phyloP scores from a whole-genome alignment of 371 early-diverging fungal genomes.

The Mortierella polycephala region DNA sequence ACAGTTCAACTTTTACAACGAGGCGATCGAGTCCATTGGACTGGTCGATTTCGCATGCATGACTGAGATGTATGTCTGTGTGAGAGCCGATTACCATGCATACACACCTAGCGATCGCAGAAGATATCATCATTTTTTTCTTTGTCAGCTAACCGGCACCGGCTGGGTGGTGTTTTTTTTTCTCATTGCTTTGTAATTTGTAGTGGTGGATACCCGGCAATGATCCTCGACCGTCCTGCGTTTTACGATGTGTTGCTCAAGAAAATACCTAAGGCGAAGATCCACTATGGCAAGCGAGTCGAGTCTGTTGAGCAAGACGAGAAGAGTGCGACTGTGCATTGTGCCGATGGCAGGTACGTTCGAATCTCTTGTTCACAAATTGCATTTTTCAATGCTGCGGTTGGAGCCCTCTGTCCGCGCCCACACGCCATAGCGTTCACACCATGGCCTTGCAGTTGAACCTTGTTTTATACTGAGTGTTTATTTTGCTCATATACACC shows the following conservation, averaged over 20 bases:
- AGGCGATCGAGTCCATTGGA: conserved; percentile 27
- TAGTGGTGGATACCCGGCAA: conserved; percentile 51
- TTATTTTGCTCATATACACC: not conserved
- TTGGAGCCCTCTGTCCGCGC: not conserved
- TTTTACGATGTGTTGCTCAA: conserved; percentile 45
- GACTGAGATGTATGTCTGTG: conserved; percentile 35
- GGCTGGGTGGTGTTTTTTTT: not conserved
- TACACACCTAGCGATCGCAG: not conserved
- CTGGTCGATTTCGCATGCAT: conserved; percentile 45
- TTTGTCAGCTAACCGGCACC: not conserved
- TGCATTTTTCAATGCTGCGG: not conserved
- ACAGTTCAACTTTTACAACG: conserved; percentile 53
- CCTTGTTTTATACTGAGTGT: not conserved
- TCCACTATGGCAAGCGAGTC: conserved; percentile 40
- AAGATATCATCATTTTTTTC: too few relatives aligned
- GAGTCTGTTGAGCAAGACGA: conserved; percentile 24
- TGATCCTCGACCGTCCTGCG: conserved; percentile 50
- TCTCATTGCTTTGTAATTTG: not conserved
- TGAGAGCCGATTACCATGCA: not conserved
- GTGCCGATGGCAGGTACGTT: conserved; percentile 47
- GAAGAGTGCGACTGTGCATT: conserved; percentile 25
- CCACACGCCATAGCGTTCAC: not conserved
- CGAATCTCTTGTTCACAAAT: not conserved
- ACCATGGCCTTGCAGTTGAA: too few relatives aligned
- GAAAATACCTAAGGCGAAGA: conserved; percentile 39